Conservation (phyloP, 169 alveolate species). For the Plasmodium berghei region DNA sequence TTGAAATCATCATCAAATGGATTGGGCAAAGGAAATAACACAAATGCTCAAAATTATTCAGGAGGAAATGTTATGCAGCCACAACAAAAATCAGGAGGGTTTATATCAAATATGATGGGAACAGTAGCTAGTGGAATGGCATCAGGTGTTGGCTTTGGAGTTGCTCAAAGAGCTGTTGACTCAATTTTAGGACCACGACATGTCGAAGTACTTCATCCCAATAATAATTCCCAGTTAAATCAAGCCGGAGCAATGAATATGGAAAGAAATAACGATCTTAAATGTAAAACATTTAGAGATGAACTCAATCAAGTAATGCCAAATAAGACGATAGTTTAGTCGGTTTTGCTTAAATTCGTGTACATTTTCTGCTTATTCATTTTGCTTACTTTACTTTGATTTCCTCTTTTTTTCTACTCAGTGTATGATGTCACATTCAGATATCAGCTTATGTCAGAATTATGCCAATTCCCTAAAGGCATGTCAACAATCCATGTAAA, state of each 20-base stretch:
- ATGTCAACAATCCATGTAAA: conserved; percentile 73
- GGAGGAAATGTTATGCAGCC: conserved; percentile 64
- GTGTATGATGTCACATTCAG: conserved; percentile 74
- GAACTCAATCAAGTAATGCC: conserved; percentile 64
- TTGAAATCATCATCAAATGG: conserved; percentile 31
- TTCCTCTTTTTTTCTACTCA: conserved; percentile 2
- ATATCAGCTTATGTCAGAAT: conserved; percentile 70
- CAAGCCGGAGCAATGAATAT: conserved; percentile 54
- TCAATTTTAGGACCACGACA: conserved; percentile 75
- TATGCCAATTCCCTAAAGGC: conserved; percentile 75
- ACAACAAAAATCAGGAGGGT: conserved; percentile 40
- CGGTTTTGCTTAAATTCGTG: neutral
- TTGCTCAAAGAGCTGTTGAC: conserved; percentile 78
- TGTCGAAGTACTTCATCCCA: conserved; percentile 64
- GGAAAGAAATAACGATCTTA: conserved; percentile 34
- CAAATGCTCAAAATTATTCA: conserved; percentile 55
- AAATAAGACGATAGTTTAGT: neutral
- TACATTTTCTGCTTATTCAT: neutral
- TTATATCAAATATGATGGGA: conserved; percentile 76
- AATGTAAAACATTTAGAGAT: conserved; percentile 44
- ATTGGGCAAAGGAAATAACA: conserved; percentile 35
- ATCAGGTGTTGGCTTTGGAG: conserved; percentile 79
- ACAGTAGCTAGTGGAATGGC: conserved; percentile 79
- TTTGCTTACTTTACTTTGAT: neutral
- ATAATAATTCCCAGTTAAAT: conserved; percentile 47